Evolutionary conservation across 1,284 basidiomycete species (phyloP).

Genomic region (Anthracocystis setariae): DNA sequence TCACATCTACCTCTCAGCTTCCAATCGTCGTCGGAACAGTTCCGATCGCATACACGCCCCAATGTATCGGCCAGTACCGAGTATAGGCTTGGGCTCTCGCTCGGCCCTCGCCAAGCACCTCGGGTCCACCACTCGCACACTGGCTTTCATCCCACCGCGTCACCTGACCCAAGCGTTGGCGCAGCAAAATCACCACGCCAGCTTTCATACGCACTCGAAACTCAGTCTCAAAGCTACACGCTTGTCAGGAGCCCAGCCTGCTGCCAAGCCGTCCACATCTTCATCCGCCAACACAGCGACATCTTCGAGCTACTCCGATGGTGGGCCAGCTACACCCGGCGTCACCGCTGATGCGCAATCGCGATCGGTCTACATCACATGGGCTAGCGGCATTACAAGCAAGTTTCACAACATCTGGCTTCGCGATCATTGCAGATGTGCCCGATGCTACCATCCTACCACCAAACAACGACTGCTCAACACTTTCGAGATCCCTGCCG

Average conservation of each 20-base stretch:
- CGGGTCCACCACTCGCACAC: constrained; percentile 3
- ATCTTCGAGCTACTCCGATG: constrained; percentile 22
- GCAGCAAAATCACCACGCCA: neutral
- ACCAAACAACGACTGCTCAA: constrained; percentile 91
- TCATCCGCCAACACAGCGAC: constrained; percentile 6
- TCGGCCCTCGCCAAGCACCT: constrained; percentile 25
- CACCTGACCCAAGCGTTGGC: neutral
- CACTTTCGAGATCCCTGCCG: constrained; percentile 84
- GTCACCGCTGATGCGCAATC: constrained; percentile 27
- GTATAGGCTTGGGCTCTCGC: constrained; percentile 7
- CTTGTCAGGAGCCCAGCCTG: constrained; percentile 9
- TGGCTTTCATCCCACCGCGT: constrained; percentile 8
- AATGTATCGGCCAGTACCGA: constrained; percentile 36
- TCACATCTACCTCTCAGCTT: neutral
- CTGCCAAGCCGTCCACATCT: constrained; percentile 5
- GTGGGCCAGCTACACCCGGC: constrained; percentile 26
- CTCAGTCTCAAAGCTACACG: constrained; percentile 6
- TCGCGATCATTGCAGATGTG: constrained; percentile 87
- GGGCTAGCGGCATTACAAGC: constrained; percentile 48
- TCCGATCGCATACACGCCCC: neutral
- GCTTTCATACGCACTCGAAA: constrained; percentile 10
- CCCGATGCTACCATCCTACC: constrained; percentile 83
- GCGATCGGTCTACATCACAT: constrained; percentile 36
- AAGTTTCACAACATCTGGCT: constrained; percentile 76
- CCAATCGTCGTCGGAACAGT: neutral